phyloP scores from a whole-genome alignment of 2,329 filamentous ascomycete genomes.

The Calycina herbarum region DNA sequence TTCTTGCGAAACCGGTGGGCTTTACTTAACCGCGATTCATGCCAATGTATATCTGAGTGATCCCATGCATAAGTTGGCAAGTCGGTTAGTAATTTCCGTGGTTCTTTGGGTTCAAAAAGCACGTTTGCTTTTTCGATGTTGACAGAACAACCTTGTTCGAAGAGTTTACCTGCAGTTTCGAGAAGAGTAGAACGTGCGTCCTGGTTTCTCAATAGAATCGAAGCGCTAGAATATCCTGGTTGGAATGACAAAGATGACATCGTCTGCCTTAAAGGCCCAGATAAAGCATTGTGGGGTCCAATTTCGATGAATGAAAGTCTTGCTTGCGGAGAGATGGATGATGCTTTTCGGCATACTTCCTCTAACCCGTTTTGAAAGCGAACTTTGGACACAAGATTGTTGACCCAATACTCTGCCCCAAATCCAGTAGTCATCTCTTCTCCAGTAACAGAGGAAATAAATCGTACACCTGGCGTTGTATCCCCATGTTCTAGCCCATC shows the following conservation, averaged over 20 bases:
- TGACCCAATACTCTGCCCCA: constrained; percentile 44
- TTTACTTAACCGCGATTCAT: constrained; percentile 45
- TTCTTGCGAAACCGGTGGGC: constrained; percentile 45
- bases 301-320: constrained; percentile 9
- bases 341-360: background rate
- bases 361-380: constrained; percentile 35
- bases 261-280: constrained; percentile 8
- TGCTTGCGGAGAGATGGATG: background rate
- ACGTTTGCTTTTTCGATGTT: background rate
- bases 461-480: background rate
- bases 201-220: constrained; percentile 5
- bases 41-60: constrained; percentile 51
- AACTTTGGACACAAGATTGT: constrained; percentile 47
- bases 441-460: constrained; percentile 11
- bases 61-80: constrained; percentile 56
- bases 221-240: constrained; percentile 1
- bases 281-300: constrained; percentile 15
- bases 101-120: background rate
- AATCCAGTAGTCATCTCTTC: constrained; percentile 4
- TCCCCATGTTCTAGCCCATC: background rate
- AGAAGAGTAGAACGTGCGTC: constrained; percentile 8
- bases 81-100: background rate
- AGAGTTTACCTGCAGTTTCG: background rate
- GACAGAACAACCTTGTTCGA: constrained; percentile 5
- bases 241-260: background rate